Evolutionary conservation across 2,329 filamentous ascomycete species (phyloP).

Genomic region (Emericellopsis cladophorae): DNA sequence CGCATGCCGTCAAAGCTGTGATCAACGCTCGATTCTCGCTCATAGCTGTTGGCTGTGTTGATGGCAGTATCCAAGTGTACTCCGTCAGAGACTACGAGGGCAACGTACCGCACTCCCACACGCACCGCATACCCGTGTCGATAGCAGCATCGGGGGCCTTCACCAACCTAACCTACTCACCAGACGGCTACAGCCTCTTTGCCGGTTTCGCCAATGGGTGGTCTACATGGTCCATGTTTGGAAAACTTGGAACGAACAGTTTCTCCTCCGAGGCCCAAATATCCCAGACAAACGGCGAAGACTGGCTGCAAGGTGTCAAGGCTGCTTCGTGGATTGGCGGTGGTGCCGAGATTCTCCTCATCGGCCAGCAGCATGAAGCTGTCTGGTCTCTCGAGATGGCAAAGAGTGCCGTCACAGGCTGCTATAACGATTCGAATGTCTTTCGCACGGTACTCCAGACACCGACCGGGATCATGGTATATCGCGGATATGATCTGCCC

Average conservation of each 20-base stretch:
- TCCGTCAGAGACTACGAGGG: conserved; percentile 86
- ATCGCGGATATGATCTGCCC: conserved; percentile 82
- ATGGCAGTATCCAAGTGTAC: conserved; percentile 78
- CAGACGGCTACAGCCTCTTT: conserved; percentile 93
- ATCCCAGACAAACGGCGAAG: conserved; percentile 57
- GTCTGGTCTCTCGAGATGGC: conserved; percentile 88
- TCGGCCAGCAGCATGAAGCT: conserved; percentile 57
- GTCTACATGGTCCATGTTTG: conserved; percentile 96
- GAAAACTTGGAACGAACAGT: conserved; percentile 75
- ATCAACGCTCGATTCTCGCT: conserved; percentile 94
- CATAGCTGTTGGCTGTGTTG: conserved; percentile 71
- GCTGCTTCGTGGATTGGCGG: conserved; percentile 79
- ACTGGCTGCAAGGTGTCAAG: conserved; percentile 70
- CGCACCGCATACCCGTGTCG: conserved; percentile 58
- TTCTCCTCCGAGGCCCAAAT: conserved; percentile 59
- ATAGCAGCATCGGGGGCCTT: conserved; percentile 54
- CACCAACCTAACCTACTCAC: conserved; percentile 72
- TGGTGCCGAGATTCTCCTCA: conserved; percentile 73
- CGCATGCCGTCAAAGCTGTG: conserved; percentile 58
- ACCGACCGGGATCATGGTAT: conserved; percentile 78
- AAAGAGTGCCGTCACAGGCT: conserved; percentile 82
- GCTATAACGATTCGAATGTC: conserved; percentile 83
- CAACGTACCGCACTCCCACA: conserved; percentile 80
- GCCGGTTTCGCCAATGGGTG: conserved; percentile 86
- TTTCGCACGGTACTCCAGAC: conserved; percentile 83